phyloP scores from a whole-genome alignment of 2,329 filamentous ascomycete genomes.

The Rhytidhysteron rufulum region DNA sequence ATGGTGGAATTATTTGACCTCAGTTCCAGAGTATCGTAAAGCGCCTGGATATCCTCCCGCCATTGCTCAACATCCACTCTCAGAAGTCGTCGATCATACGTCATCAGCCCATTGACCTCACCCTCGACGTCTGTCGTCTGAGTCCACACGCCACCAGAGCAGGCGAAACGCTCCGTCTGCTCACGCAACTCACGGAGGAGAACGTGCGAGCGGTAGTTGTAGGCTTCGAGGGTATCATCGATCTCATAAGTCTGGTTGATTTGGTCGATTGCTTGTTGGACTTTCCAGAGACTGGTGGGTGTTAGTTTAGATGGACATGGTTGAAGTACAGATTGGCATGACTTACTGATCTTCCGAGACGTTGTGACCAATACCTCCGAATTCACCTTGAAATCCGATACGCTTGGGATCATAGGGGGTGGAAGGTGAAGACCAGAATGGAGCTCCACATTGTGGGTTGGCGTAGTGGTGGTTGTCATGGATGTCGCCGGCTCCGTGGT shows the following conservation, averaged over 20 bases:
- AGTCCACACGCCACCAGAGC: constrained; percentile 67
- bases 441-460: constrained; percentile 66
- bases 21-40: constrained; percentile 62
- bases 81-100: constrained; percentile 62
- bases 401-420: constrained; percentile 55
- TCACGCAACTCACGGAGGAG: constrained; percentile 46
- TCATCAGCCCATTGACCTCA: constrained; percentile 68
- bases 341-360: constrained; percentile 58
- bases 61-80: constrained; percentile 57
- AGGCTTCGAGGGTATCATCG: constrained; percentile 53
- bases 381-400: constrained; percentile 68
- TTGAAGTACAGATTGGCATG: neutral
- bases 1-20: no score
- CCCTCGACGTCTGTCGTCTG: constrained; percentile 73
- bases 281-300: constrained; percentile 66
- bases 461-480: constrained; percentile 69
- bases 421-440: constrained; percentile 59
- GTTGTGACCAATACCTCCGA: constrained; percentile 66
- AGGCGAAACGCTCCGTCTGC: constrained; percentile 54
- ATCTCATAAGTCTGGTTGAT: constrained; percentile 69
- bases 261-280: constrained; percentile 52
- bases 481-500: constrained; percentile 65
- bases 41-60: constrained; percentile 55
- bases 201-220: constrained; percentile 63
- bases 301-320: no score